Evolutionary conservation across 2,329 filamentous ascomycete species (phyloP).

Genomic region (Nemania bipapillata): DNA sequence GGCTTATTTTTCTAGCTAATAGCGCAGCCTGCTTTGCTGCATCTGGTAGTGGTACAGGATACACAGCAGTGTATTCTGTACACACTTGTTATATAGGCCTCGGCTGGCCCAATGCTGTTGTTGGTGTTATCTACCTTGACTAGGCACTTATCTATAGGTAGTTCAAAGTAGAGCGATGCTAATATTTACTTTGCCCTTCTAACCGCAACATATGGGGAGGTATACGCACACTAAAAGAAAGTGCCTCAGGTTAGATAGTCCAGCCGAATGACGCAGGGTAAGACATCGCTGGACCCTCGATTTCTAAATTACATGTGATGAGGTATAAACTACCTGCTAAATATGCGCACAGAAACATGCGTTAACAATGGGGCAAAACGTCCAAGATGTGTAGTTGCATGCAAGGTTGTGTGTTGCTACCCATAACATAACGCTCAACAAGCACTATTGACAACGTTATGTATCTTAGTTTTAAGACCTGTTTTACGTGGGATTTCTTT

Average conservation of each 20-base stretch:
- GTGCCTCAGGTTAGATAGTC: background rate
- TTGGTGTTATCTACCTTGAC: background rate
- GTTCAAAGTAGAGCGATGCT: background rate
- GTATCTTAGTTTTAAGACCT: too few species aligned
- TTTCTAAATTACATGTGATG: slow-evolving; percentile 12
- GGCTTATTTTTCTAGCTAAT: background rate
- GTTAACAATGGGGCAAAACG: background rate
- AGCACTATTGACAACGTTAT: too few species aligned
- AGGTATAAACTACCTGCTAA: background rate
- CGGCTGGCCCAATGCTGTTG: background rate
- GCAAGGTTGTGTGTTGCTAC: too few species aligned
- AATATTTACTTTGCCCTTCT: slow-evolving; percentile 1
- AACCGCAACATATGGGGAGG: background rate
- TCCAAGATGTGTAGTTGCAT: background rate
- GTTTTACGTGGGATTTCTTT: too few species aligned
- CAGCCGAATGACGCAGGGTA: slow-evolving; percentile 6
- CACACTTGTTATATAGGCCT: background rate
- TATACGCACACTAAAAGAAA: background rate
- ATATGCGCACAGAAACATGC: background rate
- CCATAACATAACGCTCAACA: too few species aligned
- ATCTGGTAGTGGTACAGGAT: background rate
- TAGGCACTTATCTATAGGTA: background rate
- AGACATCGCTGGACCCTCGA: background rate
- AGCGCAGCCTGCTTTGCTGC: background rate
- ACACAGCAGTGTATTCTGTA: too few species aligned